Base-by-base conservation (phyloP, 2,329 filamentous ascomycete species). In the Elsinoe ampelina region DNA sequence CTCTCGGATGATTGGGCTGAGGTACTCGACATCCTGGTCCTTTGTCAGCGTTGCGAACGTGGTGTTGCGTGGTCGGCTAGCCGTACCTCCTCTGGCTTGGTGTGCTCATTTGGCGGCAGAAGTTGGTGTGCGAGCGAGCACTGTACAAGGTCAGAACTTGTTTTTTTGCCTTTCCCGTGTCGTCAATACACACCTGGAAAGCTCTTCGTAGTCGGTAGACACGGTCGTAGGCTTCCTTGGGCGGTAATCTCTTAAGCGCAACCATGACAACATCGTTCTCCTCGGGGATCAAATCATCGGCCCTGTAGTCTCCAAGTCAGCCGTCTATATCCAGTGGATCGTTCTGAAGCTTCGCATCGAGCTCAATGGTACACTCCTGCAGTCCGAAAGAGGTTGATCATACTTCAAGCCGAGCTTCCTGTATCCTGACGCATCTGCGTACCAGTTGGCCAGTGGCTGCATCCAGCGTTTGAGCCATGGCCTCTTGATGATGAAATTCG, bases 121-220 rank as follows among this genome's bases (percentile, higher is more conserved):
- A 86, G 73, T 64, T 82, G 79, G 70, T 86, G 83, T 58, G 81
- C 76, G 60, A 86, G 73, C 45, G 83, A 86, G 73, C 79, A 81
- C 83, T 86, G 68, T 66, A 60, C 58, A 58, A 57, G 30, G 66
- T 57, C 48, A 60, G 48, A 19, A 1, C 30, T 7, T n/a, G 12
- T 32, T 39, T 15, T 15, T 43, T 22, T 11, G 17, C 11, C 13
- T 35, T 20, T 19, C 2, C 11, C 15, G 13, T 13, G 5, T 45
- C 22, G 26, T 17, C 15, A 80, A 43, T 34, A 43, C 71, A 62
- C 76, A 87, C 85, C 81, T 98, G 93, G 76, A 95, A 85, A 68
- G 93, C 92, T 76, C 93, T 85, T 77, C 93, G 89, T 75, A 98
- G 83, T 70, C 93, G 91, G 85, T 90, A 98, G 72, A 97, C 84